Evolutionary conservation across 116 monocot genomes (phyloP).

Genomic region (Phalaenopsis hybrid): DNA sequence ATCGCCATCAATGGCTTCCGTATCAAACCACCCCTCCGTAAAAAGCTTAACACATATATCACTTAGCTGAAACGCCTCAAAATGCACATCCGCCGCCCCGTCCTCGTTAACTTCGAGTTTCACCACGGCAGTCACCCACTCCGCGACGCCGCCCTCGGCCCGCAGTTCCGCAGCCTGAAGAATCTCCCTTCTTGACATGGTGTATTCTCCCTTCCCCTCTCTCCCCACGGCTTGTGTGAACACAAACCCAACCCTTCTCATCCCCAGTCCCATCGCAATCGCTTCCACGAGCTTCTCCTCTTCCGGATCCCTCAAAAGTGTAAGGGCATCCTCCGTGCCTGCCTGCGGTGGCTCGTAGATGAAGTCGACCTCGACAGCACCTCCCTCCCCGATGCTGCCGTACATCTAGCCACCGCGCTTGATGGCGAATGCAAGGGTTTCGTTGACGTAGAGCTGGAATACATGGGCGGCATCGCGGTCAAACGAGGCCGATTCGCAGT

Average conservation of each 20-base stretch:
- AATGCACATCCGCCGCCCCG: conserved; percentile 78
- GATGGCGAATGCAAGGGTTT: conserved; percentile 69
- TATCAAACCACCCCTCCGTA: conserved; percentile 76
- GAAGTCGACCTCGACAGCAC: conserved; percentile 56
- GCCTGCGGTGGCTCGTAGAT: conserved; percentile 97
- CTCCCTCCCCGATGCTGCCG: conserved; percentile 38
- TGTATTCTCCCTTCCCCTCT: conserved; percentile 60
- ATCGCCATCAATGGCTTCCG: conserved; percentile 45
- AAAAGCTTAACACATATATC: conserved; percentile 75
- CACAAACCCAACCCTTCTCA: conserved; percentile 76
- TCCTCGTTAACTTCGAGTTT: conserved; percentile 80
- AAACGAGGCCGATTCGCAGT: conserved; percentile 72
- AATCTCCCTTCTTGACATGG: conserved; percentile 75
- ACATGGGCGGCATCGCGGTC: conserved; percentile 72
- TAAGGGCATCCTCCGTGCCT: conserved; percentile 52
- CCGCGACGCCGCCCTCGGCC: conserved; percentile 58
- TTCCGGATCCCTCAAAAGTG: conserved; percentile 49
- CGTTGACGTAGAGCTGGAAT: conserved; percentile 80
- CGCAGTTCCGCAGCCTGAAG: conserved; percentile 74
- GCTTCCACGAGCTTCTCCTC: conserved; percentile 83
- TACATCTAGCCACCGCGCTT: conserved; percentile 93
- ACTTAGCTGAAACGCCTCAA: conserved; percentile 98
- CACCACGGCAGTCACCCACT: conserved; percentile 90
- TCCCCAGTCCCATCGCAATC: conserved; percentile 71
- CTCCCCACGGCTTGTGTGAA: conserved; percentile 82